Conservation (phyloP, 345 rosid genomes). For the Dimocarpus longan region DNA sequence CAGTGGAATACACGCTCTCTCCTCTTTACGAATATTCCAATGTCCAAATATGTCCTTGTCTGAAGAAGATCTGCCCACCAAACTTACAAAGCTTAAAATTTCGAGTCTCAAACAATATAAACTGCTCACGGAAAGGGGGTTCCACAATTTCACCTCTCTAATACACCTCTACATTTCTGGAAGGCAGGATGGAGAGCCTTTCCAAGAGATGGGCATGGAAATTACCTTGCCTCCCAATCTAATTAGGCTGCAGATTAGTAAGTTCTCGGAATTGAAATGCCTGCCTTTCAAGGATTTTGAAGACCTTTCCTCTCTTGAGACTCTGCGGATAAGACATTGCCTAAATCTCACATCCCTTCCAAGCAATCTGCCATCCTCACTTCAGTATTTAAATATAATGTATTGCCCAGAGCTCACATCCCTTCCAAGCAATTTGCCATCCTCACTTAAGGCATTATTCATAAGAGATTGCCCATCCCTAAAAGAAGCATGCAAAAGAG, state of each 20-base stretch:
- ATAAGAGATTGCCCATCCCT: not conserved
- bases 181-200: not conserved
- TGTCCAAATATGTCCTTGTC: not conserved
- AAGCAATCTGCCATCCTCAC: not conserved
- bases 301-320: constrained; percentile 17
- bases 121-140: not conserved
- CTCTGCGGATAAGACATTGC: not conserved
- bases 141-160: not conserved
- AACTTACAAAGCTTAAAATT: not conserved
- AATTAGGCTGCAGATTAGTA: not conserved
- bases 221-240: not conserved
- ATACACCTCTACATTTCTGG: not conserved
- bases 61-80: not conserved
- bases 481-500: not conserved
- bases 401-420: not conserved
- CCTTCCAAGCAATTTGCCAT: not conserved
- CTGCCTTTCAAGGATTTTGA: not conserved
- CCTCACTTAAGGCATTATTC: not conserved
- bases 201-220: not conserved
- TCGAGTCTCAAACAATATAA: not conserved
- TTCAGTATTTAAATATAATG: too few species aligned
- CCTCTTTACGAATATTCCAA: not conserved
- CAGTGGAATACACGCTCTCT: not conserved
- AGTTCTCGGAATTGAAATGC: not conserved
- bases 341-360: not conserved